Evolutionary conservation across 768 basidiomycete species (phyloP), one percentile per base, ranked within the genome.

Genomic region (Collybia nuda): DNA sequence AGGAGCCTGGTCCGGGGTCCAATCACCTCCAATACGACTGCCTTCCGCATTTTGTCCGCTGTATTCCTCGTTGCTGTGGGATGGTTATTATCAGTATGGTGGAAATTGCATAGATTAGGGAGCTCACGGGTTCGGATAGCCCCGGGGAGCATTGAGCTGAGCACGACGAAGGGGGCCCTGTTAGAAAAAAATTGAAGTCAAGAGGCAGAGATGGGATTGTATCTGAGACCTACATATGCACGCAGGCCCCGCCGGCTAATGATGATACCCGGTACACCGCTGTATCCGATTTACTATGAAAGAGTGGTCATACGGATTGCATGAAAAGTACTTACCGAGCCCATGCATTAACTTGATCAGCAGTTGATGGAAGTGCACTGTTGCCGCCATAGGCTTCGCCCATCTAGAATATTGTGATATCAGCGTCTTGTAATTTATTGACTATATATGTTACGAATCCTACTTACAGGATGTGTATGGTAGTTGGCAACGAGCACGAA

Each of bases 81-180:
- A 26, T 7, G 7, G 24, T 26, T 7, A 26, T 4, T 26, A 26
- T 26, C 24, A 26, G 24, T 7, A 26, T 26, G 24, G 24, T 3
- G 24, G 24, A 7, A 7, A 7, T 26, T 26, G 7, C 24, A 43
- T 6, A 21, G 22, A 14, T 22, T 15, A 28, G 7, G 23, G 7
- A 21, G 23, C 42, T 22, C n/a, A 43, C 42, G 42, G 15, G 7
- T 43, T 18, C 23, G 42, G 42, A 28, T 43, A 43, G 23, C 42
- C 42, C n/a, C 29, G 42, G 29, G 42, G 42, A 43, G 42, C 42
- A 43, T 43, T 43, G 15, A 43, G 29, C 19, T 43, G 42, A 43
- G 42, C 42, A 43, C 42, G 42, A 28, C 42, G 42, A 17, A 21
- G 15, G n/a, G 42, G 42, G 12, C 42, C 42, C n/a, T 43, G 29